Evolutionary conservation across 2,329 filamentous ascomycete genomes (phyloP).

Genomic region (Colletotrichum eleusines): DNA sequence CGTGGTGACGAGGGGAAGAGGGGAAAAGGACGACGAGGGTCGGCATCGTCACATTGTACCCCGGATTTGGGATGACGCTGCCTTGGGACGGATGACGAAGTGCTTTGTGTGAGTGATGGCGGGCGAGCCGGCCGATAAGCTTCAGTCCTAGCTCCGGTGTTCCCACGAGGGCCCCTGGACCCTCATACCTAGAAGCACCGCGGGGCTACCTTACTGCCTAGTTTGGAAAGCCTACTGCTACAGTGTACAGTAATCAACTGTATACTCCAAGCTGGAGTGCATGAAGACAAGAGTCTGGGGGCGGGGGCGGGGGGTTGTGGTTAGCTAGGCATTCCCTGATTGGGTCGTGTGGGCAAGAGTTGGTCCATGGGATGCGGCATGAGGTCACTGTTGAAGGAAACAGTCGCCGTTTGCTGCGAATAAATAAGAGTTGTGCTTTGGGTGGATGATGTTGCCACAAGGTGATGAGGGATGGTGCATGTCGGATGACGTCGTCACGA

Average conservation of each 20-base stretch:
- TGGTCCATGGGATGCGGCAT: conserved; percentile 14
- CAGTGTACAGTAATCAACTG: background rate
- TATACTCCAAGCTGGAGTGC: conserved; percentile 12
- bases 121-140: conserved; percentile 21
- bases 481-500: conserved; percentile 39
- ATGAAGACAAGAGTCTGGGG: conserved; percentile 23
- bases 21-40: background rate
- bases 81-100: conserved; percentile 13
- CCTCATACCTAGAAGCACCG: background rate
- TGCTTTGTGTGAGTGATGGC: background rate
- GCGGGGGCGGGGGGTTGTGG: conserved; percentile 3
- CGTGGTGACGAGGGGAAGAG: background rate
- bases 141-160: background rate
- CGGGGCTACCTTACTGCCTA: too few relatives aligned
- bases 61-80: conserved; percentile 27
- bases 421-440: conserved; percentile 1
- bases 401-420: conserved; percentile 21
- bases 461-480: conserved; percentile 32
- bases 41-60: conserved; percentile 12
- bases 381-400: conserved; percentile 32
- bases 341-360: conserved; percentile 1
- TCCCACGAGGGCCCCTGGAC: background rate
- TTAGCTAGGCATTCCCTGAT: background rate
- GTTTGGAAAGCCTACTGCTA: too few relatives aligned
- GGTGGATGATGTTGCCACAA: conserved; percentile 14